Evolutionary conservation across 2,329 filamentous ascomycete genomes (phyloP).

Genomic region (Dactylellina haptotyla): DNA sequence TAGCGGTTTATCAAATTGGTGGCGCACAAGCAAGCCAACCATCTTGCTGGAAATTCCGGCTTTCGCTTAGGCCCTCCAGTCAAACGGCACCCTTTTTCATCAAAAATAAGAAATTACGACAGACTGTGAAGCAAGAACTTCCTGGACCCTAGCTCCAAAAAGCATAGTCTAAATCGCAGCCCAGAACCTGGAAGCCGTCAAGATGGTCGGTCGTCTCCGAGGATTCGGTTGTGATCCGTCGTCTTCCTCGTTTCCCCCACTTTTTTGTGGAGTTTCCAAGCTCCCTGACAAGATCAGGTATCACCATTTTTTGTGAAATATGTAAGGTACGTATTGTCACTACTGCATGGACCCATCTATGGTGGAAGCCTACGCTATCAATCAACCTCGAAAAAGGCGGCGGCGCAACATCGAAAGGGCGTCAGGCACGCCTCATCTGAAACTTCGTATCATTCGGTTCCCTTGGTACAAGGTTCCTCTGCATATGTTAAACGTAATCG

Average conservation of each 20-base stretch:
- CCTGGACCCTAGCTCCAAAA: constrained; percentile 16
- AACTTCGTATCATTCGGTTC: constrained; percentile 13
- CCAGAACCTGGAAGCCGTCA: constrained; percentile 21
- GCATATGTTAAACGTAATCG: constrained; percentile 48
- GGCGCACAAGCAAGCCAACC: constrained; percentile 28
- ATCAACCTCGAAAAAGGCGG: constrained; percentile 12
- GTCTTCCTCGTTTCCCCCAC: constrained; percentile 32
- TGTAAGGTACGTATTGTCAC: constrained; percentile 44
- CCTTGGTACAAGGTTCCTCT: constrained; percentile 19
- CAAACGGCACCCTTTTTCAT: constrained; percentile 14
- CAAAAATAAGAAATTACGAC: constrained; percentile 50
- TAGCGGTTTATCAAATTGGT: constrained; percentile 52
- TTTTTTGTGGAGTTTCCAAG: constrained; percentile 24
- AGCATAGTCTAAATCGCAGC: constrained; percentile 43
- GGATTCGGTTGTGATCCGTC: constrained; percentile 47
- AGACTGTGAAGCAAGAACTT: constrained; percentile 27
- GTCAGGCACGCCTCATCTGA: constrained; percentile 38
- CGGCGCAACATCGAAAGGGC: constrained; percentile 4
- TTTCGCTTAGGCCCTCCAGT: constrained; percentile 50
- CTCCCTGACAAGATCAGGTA: constrained; percentile 21
- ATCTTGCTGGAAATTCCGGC: constrained; percentile 31
- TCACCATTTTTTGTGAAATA: constrained; percentile 28
- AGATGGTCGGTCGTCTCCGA: constrained; percentile 49
- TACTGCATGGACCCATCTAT: constrained; percentile 22
- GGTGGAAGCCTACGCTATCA: constrained; percentile 28